Conservation (phyloP, 495 filamentous ascomycete species). For the Amniculicola lignicola region DNA sequence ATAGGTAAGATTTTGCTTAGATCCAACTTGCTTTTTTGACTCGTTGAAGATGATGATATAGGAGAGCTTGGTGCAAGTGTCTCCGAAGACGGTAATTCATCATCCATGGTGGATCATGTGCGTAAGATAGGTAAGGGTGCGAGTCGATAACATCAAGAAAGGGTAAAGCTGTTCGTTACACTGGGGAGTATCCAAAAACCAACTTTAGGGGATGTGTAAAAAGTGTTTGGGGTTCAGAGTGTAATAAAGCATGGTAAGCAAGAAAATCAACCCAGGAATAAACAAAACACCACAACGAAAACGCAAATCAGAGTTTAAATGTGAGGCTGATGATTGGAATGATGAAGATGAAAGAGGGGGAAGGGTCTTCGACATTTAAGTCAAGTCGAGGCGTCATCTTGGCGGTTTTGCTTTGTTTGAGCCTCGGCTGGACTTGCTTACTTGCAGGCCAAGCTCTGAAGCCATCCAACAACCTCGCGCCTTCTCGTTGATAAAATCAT, state of each 20-base stretch:
- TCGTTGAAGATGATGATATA: background rate
- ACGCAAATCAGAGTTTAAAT: too few species aligned
- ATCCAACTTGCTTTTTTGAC: conserved; percentile 10
- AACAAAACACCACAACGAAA: too few species aligned
- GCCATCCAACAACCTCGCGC: too few species aligned
- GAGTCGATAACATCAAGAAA: conserved; percentile 19
- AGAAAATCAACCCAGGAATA: background rate
- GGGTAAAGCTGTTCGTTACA: conserved; percentile 7
- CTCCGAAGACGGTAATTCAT: conserved; percentile 22
- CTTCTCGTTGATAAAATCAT: too few species aligned
- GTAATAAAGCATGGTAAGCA: conserved; percentile 1
- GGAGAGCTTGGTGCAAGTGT: conserved; percentile 9
- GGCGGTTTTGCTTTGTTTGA: conserved; percentile 9
- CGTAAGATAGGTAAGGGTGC: conserved; percentile 19
- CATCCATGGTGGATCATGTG: conserved; percentile 7
- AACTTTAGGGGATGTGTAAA: conserved; percentile 4
- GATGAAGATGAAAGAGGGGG: background rate
- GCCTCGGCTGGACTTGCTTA: too few species aligned
- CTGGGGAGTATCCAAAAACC: conserved; percentile 22
- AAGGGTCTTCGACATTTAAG: background rate
- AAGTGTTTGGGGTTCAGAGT: conserved; percentile 5
- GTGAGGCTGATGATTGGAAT: background rate
- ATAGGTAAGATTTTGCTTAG: conserved; percentile 60
- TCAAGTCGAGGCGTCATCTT: conserved; percentile 2
- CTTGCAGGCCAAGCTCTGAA: too few species aligned